These are phyloP conservation scores for Lichtheimia ornata DNA, from an alignment of 371 early-diverging fungal genomes.

Conservation along the genomic window DNA sequence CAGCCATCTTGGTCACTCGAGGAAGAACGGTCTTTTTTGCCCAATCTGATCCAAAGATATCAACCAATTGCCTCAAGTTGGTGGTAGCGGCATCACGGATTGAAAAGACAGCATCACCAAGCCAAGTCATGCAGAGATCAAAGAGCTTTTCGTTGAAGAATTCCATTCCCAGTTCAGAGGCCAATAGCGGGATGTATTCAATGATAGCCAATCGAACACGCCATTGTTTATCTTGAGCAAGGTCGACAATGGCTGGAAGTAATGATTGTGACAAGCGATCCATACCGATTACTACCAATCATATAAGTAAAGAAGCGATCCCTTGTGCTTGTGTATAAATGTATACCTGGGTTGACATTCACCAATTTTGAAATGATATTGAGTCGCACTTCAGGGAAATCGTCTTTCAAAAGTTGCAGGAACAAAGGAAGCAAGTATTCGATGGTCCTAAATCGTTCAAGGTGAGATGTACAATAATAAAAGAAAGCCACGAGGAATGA, in stretches of 20 bases:
- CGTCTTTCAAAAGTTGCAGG: conserved; percentile 94
- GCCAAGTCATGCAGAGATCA: conserved; percentile 94
- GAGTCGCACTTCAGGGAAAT: conserved; percentile 94
- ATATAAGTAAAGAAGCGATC: background rate
- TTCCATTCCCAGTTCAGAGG: conserved; percentile 90
- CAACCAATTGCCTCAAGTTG: conserved; percentile 90
- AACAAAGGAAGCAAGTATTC: conserved; percentile 95
- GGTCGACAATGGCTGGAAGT: conserved; percentile 95
- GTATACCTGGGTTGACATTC: conserved; percentile 79
- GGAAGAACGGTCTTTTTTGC: conserved; percentile 92
- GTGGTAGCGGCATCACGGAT: conserved; percentile 96
- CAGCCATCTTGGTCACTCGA: conserved; percentile 88
- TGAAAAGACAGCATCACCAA: conserved; percentile 94
- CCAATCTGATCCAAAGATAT: conserved; percentile 99
- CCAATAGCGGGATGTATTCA: conserved; percentile 95
- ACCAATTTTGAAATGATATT: conserved; percentile 98
- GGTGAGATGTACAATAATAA: background rate
- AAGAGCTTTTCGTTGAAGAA: conserved; percentile 97
- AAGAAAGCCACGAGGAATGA: background rate
- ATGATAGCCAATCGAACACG: conserved; percentile 97
- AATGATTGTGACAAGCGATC: conserved; percentile 95
- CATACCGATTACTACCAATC: conserved; percentile 86
- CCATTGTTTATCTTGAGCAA: conserved; percentile 99
- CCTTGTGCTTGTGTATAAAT: conserved; percentile 1
- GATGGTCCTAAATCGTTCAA: conserved; percentile 66